Base-by-base conservation (phyloP, 257 asterid genomes). In the Leonotis leonurus region DNA sequence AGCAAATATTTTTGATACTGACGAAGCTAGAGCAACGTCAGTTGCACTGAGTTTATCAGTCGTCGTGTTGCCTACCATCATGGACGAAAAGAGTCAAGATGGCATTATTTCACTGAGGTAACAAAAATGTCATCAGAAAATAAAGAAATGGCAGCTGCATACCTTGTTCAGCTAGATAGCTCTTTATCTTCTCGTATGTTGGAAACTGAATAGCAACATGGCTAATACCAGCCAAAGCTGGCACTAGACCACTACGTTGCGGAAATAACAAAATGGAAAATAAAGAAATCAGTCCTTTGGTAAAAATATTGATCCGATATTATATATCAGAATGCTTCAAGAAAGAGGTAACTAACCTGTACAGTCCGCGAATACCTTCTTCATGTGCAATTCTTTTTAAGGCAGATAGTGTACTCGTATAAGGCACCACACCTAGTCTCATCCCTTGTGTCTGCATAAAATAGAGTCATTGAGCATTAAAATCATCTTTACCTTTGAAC, bases 141-240 rank as follows among this genome's bases (percentile, higher is more conserved):
- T 22, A 24, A 36, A n/a, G 10, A 51, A 22, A 9, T 39, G 21
- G 14, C 30, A 35, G 60, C 45, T 14, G 53, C 40, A 55, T 73
- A 92, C 96, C 86, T 54, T 70, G 85, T 65, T 76, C 64, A 43
- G 99, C 99, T 79, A 92, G 80, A 82, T 83, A 81, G 51, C 62
- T 46, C 70, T 92, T 92, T 59, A 88, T 84, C 78, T 81, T 80
- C 85, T 91, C 98, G 60, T 91, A 91, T 8, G 87, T 77, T 35
- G 98, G 96, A 70, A 91, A 91, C 39, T 92, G 98, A 75, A 92
- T 88, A 14, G 98, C 97, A 6, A 86, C 97, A 65, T 92, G 97
- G 75, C 87, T 92, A 62, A 89, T 60, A 44, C 99, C 97, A 68
- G 95, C 97, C 81, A 92, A 77, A 68, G 97, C 97, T 17, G 97